These are phyloP conservation scores for Endothia cerciana DNA, from an alignment of 2,329 filamentous ascomycete species.

Conservation along the genomic window DNA sequence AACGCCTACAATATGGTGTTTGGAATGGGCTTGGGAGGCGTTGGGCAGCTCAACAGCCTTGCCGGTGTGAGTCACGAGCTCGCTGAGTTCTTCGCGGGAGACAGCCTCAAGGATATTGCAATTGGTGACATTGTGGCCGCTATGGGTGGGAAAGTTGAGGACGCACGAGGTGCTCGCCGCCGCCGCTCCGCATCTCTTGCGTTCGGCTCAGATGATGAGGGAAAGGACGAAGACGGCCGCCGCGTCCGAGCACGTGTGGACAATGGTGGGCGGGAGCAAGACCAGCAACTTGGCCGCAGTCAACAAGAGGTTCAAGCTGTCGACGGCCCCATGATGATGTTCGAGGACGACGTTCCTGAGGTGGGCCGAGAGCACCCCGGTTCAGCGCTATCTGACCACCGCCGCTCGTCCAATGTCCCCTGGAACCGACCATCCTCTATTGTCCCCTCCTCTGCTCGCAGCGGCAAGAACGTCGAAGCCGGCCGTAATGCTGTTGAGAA, in stretches of 20 bases:
- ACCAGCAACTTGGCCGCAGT: constrained; percentile 5
- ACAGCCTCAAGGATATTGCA: constrained; percentile 42
- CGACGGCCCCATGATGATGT: constrained; percentile 29
- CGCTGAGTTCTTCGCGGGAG: constrained; percentile 50
- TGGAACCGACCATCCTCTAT: constrained; percentile 56
- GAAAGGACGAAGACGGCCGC: constrained; percentile 37
- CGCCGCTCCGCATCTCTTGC: constrained; percentile 50
- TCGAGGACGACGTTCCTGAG: constrained; percentile 33
- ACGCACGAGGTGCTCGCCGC: constrained; percentile 34
- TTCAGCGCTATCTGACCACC: constrained; percentile 35
- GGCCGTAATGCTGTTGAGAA: constrained; percentile 37
- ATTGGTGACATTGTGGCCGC: constrained; percentile 13
- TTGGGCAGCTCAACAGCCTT: constrained; percentile 40
- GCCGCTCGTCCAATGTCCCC: constrained; percentile 48
- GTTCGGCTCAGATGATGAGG: constrained; percentile 43
- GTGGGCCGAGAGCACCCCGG: constrained; percentile 35
- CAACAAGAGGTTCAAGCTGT: constrained; percentile 32
- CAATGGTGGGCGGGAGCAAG: constrained; percentile 31
- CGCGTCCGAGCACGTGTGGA: constrained; percentile 44
- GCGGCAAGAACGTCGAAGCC: constrained; percentile 44
- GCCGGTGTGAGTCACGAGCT: constrained; percentile 47
- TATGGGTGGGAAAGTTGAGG: constrained; percentile 30
- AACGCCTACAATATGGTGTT: constrained; percentile 47
- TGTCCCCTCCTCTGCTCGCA: constrained; percentile 51
- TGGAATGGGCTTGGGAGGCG: constrained; percentile 43